phyloP scores from a whole-genome alignment of 2,329 filamentous ascomycete species.

The Cordyceps pruinosa region DNA sequence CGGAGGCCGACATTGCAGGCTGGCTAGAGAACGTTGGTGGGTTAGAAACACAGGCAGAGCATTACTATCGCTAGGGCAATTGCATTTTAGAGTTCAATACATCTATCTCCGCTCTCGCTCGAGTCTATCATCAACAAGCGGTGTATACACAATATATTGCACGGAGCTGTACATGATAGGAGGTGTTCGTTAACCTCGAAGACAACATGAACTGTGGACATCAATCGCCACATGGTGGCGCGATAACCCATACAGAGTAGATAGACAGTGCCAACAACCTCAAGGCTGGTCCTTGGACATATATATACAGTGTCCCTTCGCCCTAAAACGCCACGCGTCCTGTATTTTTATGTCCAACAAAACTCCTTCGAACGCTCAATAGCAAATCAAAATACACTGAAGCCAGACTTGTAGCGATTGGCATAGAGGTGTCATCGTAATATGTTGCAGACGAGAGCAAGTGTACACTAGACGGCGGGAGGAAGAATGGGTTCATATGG shows the following conservation, averaged over 20 bases:
- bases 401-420: not conserved
- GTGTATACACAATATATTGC: not conserved
- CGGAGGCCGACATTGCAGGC: not conserved
- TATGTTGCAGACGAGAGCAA: not conserved
- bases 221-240: not conserved
- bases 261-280: not conserved
- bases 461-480: too few species aligned
- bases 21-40: not conserved
- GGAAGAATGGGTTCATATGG: not conserved
- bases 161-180: not conserved
- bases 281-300: not conserved
- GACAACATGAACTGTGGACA: not conserved
- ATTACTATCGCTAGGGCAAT: not conserved
- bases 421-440: not conserved
- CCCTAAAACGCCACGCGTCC: not conserved
- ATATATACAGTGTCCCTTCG: constrained; percentile 1
- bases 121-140: not conserved
- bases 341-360: constrained; percentile 3
- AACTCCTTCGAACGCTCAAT: constrained; percentile 4
- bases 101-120: not conserved
- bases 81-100: not conserved
- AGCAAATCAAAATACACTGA: not conserved
- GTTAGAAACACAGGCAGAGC: not conserved
- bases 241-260: not conserved
- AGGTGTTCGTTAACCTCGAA: not conserved